Evolutionary conservation across 2,329 filamentous ascomycete genomes (phyloP), one percentile per base, ranked within the genome.

Genomic region (Aspergillus sp.): DNA sequence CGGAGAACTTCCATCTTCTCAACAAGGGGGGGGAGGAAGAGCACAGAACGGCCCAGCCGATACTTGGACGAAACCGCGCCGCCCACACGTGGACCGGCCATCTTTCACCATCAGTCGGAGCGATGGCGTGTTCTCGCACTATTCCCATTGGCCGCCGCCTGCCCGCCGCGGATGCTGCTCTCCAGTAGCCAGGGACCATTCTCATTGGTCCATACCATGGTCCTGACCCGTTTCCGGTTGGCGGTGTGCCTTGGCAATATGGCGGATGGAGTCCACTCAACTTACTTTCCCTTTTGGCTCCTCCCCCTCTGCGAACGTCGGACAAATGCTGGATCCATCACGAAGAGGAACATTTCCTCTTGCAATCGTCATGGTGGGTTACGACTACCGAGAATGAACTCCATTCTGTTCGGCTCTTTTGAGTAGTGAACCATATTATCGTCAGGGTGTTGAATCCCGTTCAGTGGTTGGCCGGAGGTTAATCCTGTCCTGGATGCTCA

Each of bases 111-210:
- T 75, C 72, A 56, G 55, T 50, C 60, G 56, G 47, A 55, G 50
- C 60, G 70, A 75, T 75, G 72, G 72, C 72, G 72, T 71, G 71
- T 74, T 71, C 70, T 62, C 32, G 19, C 45, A 38, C 2, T 0
- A 0, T 28, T 38, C 39, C 69, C 57, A 75, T 75, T 74, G 72
- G 72, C 4, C 17, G 19, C 9, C 21, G 56, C 45, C n/a, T 23
- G 47, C 41, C 32, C 41, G 51, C 51, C 17, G 50, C 57, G 50
- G 41, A 30, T 39, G 43, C 32, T 23, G 23, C 32, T 39, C 47
- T 36, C 38, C 49, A 17, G 19, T 28, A 8, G 6, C 39, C 13
- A 12, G 28, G 32, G n/a, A 1, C 15, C 3, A 7, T 25, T 15
- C 21, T 62, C 53, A 65, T 65, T 65, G 63, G 65, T 12, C 5